These are phyloP conservation scores for Sugiyamaella pinicola DNA, from an alignment of 1,139 yeast species.

Conservation along the genomic window DNA sequence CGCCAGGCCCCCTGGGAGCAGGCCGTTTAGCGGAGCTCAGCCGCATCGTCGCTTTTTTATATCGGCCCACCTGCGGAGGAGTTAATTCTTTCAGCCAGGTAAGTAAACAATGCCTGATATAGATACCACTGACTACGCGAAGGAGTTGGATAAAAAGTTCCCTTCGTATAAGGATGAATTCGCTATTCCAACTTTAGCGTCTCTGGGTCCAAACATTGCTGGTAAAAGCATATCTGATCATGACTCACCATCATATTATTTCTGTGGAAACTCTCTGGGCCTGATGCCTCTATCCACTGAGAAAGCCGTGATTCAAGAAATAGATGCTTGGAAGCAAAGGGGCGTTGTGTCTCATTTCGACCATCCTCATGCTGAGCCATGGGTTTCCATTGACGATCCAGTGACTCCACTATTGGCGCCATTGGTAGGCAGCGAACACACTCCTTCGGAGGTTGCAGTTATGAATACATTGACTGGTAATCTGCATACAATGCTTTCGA, in stretches of 20 bases:
- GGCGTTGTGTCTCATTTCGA: slow-evolving; percentile 90
- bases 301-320: slow-evolving; percentile 61
- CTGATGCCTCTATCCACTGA: slow-evolving; percentile 74
- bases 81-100: too few species aligned
- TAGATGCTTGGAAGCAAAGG: slow-evolving; percentile 76
- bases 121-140: slow-evolving; percentile 32
- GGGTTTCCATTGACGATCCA: slow-evolving; percentile 87
- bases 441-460: slow-evolving; percentile 67
- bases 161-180: slow-evolving; percentile 51
- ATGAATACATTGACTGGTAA: slow-evolving; percentile 88
- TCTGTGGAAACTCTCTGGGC: slow-evolving; percentile 92
- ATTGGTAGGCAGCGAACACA: slow-evolving; percentile 70
- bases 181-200: slow-evolving; percentile 59
- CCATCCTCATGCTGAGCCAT: slow-evolving; percentile 50
- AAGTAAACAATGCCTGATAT: slow-evolving; percentile 4
- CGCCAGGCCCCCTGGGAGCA: too few species aligned
- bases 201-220: slow-evolving; percentile 49
- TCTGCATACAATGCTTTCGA: slow-evolving; percentile 68
- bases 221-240: slow-evolving; percentile 15
- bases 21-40: background rate
- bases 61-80: too few species aligned
- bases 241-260: slow-evolving; percentile 51
- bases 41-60: too few species aligned
- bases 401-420: slow-evolving; percentile 68
- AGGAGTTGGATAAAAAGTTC: slow-evolving; percentile 44